Evolutionary conservation across 441 rosid genomes (phyloP), one percentile per base, ranked within the genome.

Genomic region (Gossypium laxum): DNA sequence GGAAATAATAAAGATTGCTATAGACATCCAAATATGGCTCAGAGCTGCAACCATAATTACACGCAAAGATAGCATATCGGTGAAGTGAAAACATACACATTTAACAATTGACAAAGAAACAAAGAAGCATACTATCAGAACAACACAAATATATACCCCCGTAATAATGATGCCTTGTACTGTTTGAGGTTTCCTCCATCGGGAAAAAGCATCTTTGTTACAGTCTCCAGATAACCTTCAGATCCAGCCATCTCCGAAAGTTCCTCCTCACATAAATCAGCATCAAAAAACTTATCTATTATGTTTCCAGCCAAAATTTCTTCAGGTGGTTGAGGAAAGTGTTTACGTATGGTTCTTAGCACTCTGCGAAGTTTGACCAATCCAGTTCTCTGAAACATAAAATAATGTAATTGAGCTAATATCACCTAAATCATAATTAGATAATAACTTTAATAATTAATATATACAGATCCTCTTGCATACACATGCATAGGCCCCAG

Each of bases 301-400:
- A 88, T 85, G 83, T 89, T 92, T 75, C 84, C 90, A 82, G 78
- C 81, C 79, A 95, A 82, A 79, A 89, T 83, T 75, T 89, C 92
- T 72, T 89, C 95, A 61, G 98, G 95, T 78, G 99, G 99, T 72
- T 91, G 97, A 55, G 90, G 82, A 75, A 95, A 95, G 85, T 92
- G 99, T 76, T 88, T 92, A 74, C 92, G 95, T 62, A 95, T 91
- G 73, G 99, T 88, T 84, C 98, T 86, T 72, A 95, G 83, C 75
- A 92, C 99, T 81, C 98, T 85, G 38, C 99, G 97, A 78, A 95
- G 97, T 84, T 95, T 95, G 77, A 95, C 82, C 74, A 92, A 77
- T 72, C 97, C 98, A 74, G 95, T 91, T 89, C 86, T 92, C 99
- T 95, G 87, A 71, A 74, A 82, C 67, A 64, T 43, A 51, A 63